These are phyloP conservation scores for Extremus antarcticus DNA, from an alignment of 495 filamentous ascomycete genomes.

Conservation along the genomic window DNA sequence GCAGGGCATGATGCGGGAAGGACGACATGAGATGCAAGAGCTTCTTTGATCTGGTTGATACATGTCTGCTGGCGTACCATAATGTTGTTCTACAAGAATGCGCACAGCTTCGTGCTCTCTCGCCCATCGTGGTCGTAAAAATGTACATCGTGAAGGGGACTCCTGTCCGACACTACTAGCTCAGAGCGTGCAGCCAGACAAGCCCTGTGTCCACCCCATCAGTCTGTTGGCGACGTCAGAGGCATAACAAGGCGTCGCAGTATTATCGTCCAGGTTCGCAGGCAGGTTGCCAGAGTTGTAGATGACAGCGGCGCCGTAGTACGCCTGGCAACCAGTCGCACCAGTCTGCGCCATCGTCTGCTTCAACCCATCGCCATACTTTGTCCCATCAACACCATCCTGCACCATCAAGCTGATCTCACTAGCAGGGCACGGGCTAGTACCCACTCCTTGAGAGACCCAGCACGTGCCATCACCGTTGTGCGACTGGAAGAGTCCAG, in stretches of 20 bases:
- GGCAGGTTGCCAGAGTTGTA: slow-evolving; percentile 20
- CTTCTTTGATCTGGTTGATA: too few relatives aligned
- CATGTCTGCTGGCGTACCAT: too few relatives aligned
- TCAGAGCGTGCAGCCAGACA: slow-evolving; percentile 4
- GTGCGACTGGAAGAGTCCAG: slow-evolving; percentile 43
- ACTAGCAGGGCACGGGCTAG: slow-evolving; percentile 37
- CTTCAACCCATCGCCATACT: slow-evolving; percentile 13
- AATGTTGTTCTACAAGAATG: too few relatives aligned
- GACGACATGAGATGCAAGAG: too few relatives aligned
- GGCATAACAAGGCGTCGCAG: slow-evolving; percentile 18
- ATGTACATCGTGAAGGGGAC: too few relatives aligned
- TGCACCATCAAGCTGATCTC: slow-evolving; percentile 20
- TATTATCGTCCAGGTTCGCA: slow-evolving; percentile 6
- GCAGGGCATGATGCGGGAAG: too few relatives aligned
- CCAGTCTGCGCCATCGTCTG: slow-evolving; percentile 7
- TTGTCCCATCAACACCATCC: slow-evolving; percentile 19
- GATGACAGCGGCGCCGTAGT: slow-evolving; percentile 15
- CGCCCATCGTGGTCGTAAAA: too few relatives aligned
- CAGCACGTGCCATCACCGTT: slow-evolving; percentile 13
- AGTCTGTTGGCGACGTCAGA: slow-evolving; percentile 19
- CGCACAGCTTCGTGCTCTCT: too few relatives aligned
- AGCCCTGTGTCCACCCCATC: slow-evolving; percentile 15
- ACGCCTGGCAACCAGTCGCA: slow-evolving; percentile 7
- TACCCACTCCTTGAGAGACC: neutral
- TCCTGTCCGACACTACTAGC: too few relatives aligned